Evolutionary conservation across 225 moss, liverwort and hornwort species (phyloP).

Genomic region (Sphagnum contortum): DNA sequence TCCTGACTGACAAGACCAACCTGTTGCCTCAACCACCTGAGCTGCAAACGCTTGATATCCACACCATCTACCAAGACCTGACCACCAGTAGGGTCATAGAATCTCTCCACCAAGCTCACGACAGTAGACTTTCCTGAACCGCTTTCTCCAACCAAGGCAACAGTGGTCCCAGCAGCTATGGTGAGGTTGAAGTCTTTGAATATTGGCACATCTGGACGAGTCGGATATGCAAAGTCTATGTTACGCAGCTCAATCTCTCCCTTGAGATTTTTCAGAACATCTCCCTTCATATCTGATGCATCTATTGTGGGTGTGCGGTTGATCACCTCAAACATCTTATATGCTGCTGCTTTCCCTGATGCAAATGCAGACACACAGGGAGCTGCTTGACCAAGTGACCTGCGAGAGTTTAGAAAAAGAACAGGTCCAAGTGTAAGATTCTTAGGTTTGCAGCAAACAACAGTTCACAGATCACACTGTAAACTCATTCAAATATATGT

Average conservation of each 20-base stretch:
- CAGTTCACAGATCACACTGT: too few species aligned
- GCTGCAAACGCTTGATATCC: slow-evolving; percentile 64
- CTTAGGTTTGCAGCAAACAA: too few species aligned
- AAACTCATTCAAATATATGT: too few species aligned
- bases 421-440: too few species aligned
- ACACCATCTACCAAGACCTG: slow-evolving; percentile 69
- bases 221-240: slow-evolving; percentile 75
- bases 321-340: slow-evolving; percentile 81
- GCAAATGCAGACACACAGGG: slow-evolving; percentile 66
- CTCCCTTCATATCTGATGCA: slow-evolving; percentile 41
- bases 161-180: slow-evolving; percentile 69
- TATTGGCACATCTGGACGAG: slow-evolving; percentile 76
- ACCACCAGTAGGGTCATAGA: slow-evolving; percentile 76
- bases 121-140: slow-evolving; percentile 97
- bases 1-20: slow-evolving; percentile 92
- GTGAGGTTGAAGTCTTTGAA: slow-evolving; percentile 64
- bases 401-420: slow-evolving; percentile 4
- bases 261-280: slow-evolving; percentile 23
- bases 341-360: slow-evolving; percentile 71
- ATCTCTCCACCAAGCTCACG: slow-evolving; percentile 80
- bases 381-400: slow-evolving; percentile 62
- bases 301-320: slow-evolving; percentile 67
- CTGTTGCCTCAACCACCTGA: slow-evolving; percentile 84
- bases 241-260: slow-evolving; percentile 75
- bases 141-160: slow-evolving; percentile 88